Base-by-base conservation (phyloP, 176 grass and related monocot species). In the Paspalum notatum region DNA sequence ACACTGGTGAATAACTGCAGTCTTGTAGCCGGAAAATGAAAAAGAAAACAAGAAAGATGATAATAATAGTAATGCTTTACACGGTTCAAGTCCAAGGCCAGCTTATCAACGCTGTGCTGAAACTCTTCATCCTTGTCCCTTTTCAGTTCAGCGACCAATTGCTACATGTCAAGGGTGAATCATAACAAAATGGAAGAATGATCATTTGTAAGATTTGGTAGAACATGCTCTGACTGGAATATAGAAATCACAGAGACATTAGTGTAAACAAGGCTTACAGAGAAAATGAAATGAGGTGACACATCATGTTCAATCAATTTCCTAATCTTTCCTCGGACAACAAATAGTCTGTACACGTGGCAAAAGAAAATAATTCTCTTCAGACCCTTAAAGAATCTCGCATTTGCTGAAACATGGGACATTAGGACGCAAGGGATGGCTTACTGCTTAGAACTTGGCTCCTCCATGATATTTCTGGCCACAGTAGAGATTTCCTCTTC, bases 361-460 rank as follows among this genome's bases (percentile, higher is more conserved):
- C 10, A 55, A 55, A 70, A 39, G 12, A 70, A 46, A 56, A 27
- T 54, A 10, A 73, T 77, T 20, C 7, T 63, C 4, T 41, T 48
- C 25, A 41, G 55, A 65, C 63, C 27, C 43, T 68, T 18, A 77
- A 73, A 70, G 43, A 72, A 51, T 26, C 13, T 49, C 20, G 20
- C 14, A 25, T 40, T 25, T 77, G 48, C 40, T 51, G 16, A 87
- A 54, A 1, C 27, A 43, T 12, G 62, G 53, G 74, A 13, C 14
- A 44, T 55, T 20, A 51, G 27, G 37, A 57, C 5, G 21, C 66
- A 61, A 81, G 81, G 47, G 17, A 49, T 56, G 77, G 49, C 88
- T 77, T 86, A 91, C 88, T 91, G 91, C 77, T 59, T 91, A 66
- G 91, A 73, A 50, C 83, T 86, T 88, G 87, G 88, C 55, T 94